Base-by-base conservation (phyloP, 148 eudicot species). In the Rheum nobile region DNA sequence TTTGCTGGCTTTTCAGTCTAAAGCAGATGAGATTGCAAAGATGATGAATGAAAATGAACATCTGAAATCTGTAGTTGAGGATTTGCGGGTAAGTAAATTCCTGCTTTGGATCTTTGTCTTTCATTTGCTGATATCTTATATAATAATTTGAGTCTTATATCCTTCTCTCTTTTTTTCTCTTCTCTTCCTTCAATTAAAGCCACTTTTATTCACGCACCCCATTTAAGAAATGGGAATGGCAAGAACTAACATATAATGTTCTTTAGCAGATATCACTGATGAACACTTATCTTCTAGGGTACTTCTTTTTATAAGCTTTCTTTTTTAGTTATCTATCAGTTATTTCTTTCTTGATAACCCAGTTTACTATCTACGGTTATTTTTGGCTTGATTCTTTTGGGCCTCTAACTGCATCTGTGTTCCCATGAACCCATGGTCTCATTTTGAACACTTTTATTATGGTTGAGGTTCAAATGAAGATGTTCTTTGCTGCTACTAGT, bases 11-110 rank as follows among this genome's bases (percentile, higher is more conserved):
- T 76, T 82, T 75, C 85, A 95, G 98, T 86, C 94, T 75, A 95
- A 95, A 83, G 98, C 98, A 65, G 98, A 95, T 85, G 97, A 91
- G 79, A 90, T 95, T 70, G 96, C 97, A 59, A 90, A 81, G 83
- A 79, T 95, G 83, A 90, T 91, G 97, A 82, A 86, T 78, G 98
- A 91, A 80, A 95, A 95, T 74, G 98, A 91, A 83, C 93, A 86
- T 70, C 80, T 91, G 61, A 91, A 95, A 83, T 74, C 86, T 61
- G 82, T 83, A 19, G 74, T 86, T 75, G 97, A 90, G 54, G 97
- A 91, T 74, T 67, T 87, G 65, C 87, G 83, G 87, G 97, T 90
- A 81, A 79, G 76, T 72, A 0, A 31, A 35, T 48, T 44, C n/a
- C 8, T 32, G 21, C 71, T 47, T 72, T 10, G 19, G 37, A 32